Conservation (phyloP, 2,329 filamentous ascomycete genomes). For the Sporothrix protearum region DNA sequence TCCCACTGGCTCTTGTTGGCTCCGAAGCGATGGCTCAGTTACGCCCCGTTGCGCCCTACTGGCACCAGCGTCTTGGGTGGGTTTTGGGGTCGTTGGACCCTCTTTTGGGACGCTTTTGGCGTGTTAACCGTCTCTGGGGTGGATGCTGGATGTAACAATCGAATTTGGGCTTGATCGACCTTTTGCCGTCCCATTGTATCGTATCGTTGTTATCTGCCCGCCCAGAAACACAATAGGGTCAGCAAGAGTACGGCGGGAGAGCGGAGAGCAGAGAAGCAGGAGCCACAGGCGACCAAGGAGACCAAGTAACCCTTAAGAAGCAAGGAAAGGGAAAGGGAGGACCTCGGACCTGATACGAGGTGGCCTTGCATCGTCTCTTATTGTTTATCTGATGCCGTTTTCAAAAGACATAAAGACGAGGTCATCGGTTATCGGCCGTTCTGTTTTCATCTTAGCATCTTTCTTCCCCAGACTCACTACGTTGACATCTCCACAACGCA, state of each 20-base stretch:
- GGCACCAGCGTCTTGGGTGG: neutral
- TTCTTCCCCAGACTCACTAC: neutral
- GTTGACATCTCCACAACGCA: neutral
- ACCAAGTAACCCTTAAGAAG: neutral
- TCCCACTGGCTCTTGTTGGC: neutral
- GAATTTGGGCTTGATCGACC: neutral
- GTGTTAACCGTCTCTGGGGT: neutral
- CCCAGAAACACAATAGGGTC: neutral
- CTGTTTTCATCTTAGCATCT: neutral
- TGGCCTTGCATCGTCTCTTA: too few relatives aligned
- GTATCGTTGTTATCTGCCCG: slow-evolving; percentile 3
- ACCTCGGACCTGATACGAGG: too few relatives aligned
- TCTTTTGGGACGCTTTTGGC: neutral
- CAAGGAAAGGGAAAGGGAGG: too few relatives aligned
- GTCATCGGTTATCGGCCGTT: neutral
- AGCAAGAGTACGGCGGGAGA: too few relatives aligned
- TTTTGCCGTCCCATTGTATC: too few relatives aligned
- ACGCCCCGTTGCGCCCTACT: neutral
- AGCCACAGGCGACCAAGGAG: neutral
- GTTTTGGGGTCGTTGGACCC: neutral
- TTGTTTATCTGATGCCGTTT: neutral
- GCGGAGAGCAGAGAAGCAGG: neutral
- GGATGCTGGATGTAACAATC: slow-evolving; percentile 19
- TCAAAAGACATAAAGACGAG: neutral
- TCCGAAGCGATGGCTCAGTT: neutral